phyloP scores from a whole-genome alignment of 2,329 filamentous ascomycete species.

The Penicillium sp. region DNA sequence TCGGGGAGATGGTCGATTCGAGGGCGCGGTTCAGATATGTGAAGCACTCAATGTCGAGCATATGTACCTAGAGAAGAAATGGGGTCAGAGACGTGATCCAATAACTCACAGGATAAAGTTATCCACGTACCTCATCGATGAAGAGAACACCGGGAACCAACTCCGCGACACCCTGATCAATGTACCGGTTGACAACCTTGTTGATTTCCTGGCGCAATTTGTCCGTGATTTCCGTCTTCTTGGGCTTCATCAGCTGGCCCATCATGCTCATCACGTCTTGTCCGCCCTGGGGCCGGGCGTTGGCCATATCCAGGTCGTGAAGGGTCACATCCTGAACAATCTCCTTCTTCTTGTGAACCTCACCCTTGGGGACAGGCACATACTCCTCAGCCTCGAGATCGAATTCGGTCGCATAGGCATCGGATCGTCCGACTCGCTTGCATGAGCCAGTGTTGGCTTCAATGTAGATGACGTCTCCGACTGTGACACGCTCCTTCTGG shows the following conservation, averaged over 20 bases:
- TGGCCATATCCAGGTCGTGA: constrained; percentile 94
- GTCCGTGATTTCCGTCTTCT: constrained; percentile 99
- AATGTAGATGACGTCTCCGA: constrained; percentile 98
- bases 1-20: constrained; percentile 89
- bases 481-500: constrained; percentile 93
- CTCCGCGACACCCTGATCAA: constrained; percentile 96
- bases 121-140: constrained; percentile 79
- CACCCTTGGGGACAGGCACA: constrained; percentile 96
- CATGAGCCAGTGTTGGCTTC: constrained; percentile 98
- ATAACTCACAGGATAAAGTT: constrained; percentile 19
- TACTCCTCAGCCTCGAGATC: constrained; percentile 99
- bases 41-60: constrained; percentile 99
- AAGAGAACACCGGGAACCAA: constrained; percentile 97
- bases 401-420: constrained; percentile 97
- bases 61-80: constrained; percentile 70
- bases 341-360: constrained; percentile 99
- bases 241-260: constrained; percentile 99
- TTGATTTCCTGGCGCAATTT: constrained; percentile 96
- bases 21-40: constrained; percentile 98
- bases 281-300: constrained; percentile 89
- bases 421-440: constrained; percentile 92
- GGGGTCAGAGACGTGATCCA: constrained; percentile 4
- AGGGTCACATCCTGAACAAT: constrained; percentile 98
- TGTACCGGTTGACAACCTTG: constrained; percentile 98
- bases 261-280: constrained; percentile 99